Conservation (phyloP, 257 asterid species). For the Euphrasia confusa region DNA sequence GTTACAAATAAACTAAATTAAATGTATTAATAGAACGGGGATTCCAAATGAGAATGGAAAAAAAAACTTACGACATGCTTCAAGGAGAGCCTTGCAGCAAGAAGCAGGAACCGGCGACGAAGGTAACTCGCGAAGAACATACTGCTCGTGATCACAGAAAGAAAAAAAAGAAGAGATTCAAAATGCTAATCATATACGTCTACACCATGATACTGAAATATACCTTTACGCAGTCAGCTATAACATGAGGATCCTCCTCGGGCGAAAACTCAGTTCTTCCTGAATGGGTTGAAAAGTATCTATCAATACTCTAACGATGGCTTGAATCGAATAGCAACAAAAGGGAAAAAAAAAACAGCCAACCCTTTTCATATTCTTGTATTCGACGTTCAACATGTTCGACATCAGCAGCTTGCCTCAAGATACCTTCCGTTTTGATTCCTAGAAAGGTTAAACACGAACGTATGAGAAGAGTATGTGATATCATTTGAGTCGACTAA, state of each 20-base stretch:
- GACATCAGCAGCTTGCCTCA: conserved; percentile 99
- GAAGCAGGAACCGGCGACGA: conserved; percentile 99
- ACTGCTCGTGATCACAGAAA: conserved; percentile 41
- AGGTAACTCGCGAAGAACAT: conserved; percentile 91
- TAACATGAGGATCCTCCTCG: conserved; percentile 93
- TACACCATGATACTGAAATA: conserved; percentile 14
- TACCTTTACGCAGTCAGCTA: conserved; percentile 97
- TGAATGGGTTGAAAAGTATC: conserved; percentile 23
- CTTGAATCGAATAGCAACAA: conserved; percentile 4
- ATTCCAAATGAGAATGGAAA: background rate
- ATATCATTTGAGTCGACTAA: background rate
- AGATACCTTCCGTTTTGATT: conserved; percentile 78
- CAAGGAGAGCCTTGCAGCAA: conserved; percentile 98
- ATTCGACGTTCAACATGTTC: conserved; percentile 88
- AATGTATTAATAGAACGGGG: conserved; percentile 1
- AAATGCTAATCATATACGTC: background rate
- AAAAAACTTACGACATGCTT: conserved; percentile 71
- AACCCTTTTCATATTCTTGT: conserved; percentile 92
- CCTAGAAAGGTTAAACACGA: conserved; percentile 35
- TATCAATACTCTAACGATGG: background rate
- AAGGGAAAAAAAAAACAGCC: conserved; percentile 24
- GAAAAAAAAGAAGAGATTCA: conserved; percentile 20
- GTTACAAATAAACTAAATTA: conserved; percentile 24
- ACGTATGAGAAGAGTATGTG: conserved; percentile 16
- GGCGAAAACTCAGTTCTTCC: conserved; percentile 77